Base-by-base conservation (phyloP, 169 alveolate genomes). In the Cyclospora cayetanensis region DNA sequence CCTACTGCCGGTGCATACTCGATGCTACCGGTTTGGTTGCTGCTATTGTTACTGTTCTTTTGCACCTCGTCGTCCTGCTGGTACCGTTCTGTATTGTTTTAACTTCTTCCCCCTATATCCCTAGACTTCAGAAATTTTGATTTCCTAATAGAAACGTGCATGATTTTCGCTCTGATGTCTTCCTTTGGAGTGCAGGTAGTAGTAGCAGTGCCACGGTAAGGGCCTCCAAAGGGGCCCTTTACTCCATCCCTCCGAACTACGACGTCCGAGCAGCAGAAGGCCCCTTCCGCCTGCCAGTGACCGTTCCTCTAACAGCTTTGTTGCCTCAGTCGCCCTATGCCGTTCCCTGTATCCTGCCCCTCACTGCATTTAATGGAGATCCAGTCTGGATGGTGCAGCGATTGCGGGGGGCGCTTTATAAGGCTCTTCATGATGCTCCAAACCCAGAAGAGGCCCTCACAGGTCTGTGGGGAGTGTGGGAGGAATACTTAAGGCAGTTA, bases 301-400 rank as follows among this genome's bases (percentile, higher is more conserved):
- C 29, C 37, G 15, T 50, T 34, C 90, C 76, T 65, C 37, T 80
- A 4, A 29, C 74, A 11, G 50, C 90, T 1, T 20, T 52, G 35
- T 52, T 80, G 72, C 90, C 90, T 52, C 90, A 34, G 31, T 42
- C 90, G 31, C 37, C 74, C 1, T 60, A 60, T 60, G 74, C 74
- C 31, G 27, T n/a, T 60, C 74, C 74, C 27, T 60, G 35, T 60
- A 11, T 60, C 12, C 37, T 60, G 74, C 74, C 74, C 18, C 35
- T 60, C 18, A 20, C 74, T 29, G 31, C 35, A 18, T 12, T 27
- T 22, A 27, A 60, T 20, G 74, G 31, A 27, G 74, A 60, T 37
- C 83, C 20, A 0, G 55, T 7, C 34, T 70, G 55, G 37, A 46
- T 29, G 29, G 50, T n/a, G 7, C 3, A 11, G 15, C 39, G 68